Conservation (phyloP, 495 filamentous ascomycete species). For the Hypoxylon lienhwacheense region DNA sequence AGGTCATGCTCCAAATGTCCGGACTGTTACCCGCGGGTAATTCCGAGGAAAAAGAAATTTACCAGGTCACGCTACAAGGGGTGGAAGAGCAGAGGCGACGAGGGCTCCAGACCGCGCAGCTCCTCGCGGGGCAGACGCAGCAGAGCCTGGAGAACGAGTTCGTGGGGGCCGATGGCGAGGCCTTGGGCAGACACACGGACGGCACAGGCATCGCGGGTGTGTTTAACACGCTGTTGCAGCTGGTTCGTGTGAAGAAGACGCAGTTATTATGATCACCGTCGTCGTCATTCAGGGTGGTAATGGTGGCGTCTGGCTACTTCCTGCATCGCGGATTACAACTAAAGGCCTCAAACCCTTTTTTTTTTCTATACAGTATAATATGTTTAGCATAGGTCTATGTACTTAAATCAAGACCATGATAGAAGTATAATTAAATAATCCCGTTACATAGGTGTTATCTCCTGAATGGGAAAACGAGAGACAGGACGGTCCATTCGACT, state of each 20-base stretch:
- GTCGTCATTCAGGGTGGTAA: constrained; percentile 20
- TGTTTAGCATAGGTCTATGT: background rate
- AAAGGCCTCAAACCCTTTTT: no score
- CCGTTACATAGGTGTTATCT: no score
- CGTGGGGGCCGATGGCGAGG: constrained; percentile 41
- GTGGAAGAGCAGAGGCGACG: constrained; percentile 61
- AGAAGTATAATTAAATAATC: no score
- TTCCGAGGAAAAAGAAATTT: constrained; percentile 12
- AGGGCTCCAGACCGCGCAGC: constrained; percentile 57
- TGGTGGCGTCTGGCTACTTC: constrained; percentile 17
- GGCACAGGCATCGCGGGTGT: constrained; percentile 40
- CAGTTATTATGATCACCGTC: constrained; percentile 38
- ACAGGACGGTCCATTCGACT: background rate
- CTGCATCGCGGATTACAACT: constrained; percentile 8
- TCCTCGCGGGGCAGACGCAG: constrained; percentile 49
- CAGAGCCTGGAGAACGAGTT: constrained; percentile 52
- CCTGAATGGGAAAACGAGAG: no score
- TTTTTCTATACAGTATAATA: no score
- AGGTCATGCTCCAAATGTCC: constrained; percentile 67
- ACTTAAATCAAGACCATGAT: constrained; percentile 1
- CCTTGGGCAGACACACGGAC: constrained; percentile 42
- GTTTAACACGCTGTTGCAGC: constrained; percentile 38
- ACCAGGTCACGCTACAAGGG: constrained; percentile 55
- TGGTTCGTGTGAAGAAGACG: constrained; percentile 38
- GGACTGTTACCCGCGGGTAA: constrained; percentile 61